Base-by-base conservation (phyloP, 169 alveolate genomes). In the Eimeria necatrix region DNA sequence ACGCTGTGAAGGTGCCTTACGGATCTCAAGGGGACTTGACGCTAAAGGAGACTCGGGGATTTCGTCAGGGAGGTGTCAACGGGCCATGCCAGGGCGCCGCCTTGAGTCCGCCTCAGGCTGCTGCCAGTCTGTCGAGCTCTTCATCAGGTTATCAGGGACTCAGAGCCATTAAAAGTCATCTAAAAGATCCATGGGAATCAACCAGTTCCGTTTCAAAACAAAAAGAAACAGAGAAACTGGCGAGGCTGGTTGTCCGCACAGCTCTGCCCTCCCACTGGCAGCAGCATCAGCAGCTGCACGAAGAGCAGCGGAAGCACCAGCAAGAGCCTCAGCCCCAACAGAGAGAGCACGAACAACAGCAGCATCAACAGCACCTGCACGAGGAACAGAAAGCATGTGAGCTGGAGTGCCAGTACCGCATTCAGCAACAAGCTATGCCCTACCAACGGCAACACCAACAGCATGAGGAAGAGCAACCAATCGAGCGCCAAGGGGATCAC, bases 251-350 rank as follows among this genome's bases (percentile, higher is more conserved):
- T 49, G 14, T 81, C 24, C 68, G 90, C 73, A 16, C 92, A 59
- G 61, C 78, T n/a, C n/a, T 84, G 80, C 92, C 92, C 9, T 16
- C 48, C 10, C 92, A 84, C 32, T 84, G 80, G 80, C 92, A 85
- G 16, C 92, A 85, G 26, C 59, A 51, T 46, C 56, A 26, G 56
- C 84, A 73, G 84, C 84, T n/a, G 84, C 49, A 73, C 52, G 52
- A 6, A 51, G 52, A 73, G n/a, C 56, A 73, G 84, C 84, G 24
- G 1, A 9, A 16, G 22, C 84, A 73, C 0, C 84, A 73, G 53
- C 84, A 73, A 53, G 56, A 73, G 84, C 84, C 22, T 24, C 84
- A 73, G 56, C 46, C 9, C 14, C 78, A 68, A 3, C 78, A 20
- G 18, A 18, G 14, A 20, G 46, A 68, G 0, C 26, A 68, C 14